Evolutionary conservation across 441 rosid species (phyloP), one percentile per base, ranked within the genome.

Genomic region (Raphanus hybrid): DNA sequence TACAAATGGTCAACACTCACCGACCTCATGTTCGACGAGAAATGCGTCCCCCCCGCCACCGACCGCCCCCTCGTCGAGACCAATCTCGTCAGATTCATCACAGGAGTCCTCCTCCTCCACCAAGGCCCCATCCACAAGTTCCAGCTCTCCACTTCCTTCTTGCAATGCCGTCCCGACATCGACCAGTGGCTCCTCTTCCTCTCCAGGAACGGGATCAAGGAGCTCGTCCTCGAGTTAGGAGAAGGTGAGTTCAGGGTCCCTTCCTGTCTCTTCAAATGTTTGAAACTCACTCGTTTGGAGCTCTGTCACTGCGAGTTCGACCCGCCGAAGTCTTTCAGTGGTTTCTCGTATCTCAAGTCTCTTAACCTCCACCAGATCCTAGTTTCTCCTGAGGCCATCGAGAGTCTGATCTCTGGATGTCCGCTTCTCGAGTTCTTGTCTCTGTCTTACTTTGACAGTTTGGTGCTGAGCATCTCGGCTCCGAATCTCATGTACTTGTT

Each of bases 161-260:
- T 90, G 79, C 92, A 87, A 39, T 81, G 87, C 67, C 88, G 92
- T 86, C 89, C 95, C 0, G 97, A 93, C 55, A 83, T 95, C 34
- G 99, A 95, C 77, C 98, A 93, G 73, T 95, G 99, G 98, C 54
- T 93, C 54, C 99, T 95, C 74, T 91, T 87, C 80, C 99, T 95
- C 43, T 95, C 98, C 0, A 83, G 95, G 72, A 84, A 80, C 64
- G 94, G 78, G 75, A 75, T 95, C 66, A 93, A 87, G 61, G 95
- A 90, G 67, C 76, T 95, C 77, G 84, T 89, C 72, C 92, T 93
- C 63, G 91, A 90, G 78, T 76, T 93, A 81, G 97, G 93, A 16
- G 99, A 95, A 84, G 92, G 87, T 0, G 97, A 93, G 65, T 91
- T 91, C 71, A 83, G 94, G 58, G 87, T 89, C 6, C 99, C 98